Evolutionary conservation across 2,329 filamentous ascomycete genomes (phyloP).

Genomic region (Neonectria ditissima): DNA sequence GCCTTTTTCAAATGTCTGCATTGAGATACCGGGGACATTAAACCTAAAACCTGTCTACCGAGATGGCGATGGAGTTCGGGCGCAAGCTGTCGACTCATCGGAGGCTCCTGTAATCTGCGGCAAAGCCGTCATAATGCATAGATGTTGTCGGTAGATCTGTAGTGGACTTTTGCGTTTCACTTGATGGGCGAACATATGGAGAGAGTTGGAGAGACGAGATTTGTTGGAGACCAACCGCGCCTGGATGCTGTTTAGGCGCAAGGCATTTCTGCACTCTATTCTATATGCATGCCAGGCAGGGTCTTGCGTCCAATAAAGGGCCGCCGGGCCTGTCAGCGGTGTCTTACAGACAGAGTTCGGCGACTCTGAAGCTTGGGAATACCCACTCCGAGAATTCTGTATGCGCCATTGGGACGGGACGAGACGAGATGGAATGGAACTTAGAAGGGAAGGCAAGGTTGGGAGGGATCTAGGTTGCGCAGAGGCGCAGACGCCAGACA

Average conservation of each 20-base stretch:
- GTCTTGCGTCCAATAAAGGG: slow-evolving; percentile 2
- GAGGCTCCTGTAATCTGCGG: slow-evolving; percentile 13
- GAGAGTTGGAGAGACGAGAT: slow-evolving; percentile 3
- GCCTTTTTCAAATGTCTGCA: background rate
- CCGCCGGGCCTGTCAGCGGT: background rate
- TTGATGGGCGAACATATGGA: slow-evolving; percentile 24
- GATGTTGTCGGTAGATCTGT: background rate
- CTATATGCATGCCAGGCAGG: background rate
- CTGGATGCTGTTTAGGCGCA: background rate
- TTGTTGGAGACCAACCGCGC: background rate
- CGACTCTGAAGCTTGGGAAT: background rate
- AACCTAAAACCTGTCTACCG: slow-evolving; percentile 1
- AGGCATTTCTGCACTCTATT: slow-evolving; percentile 14
- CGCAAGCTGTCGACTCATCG: background rate
- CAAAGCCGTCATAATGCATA: background rate
- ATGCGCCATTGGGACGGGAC: slow-evolving; percentile 13
- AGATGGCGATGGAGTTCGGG: slow-evolving; percentile 9
- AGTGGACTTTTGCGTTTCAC: slow-evolving; percentile 19
- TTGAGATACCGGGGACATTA: background rate
- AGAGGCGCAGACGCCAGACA: background rate
- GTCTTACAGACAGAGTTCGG: background rate
- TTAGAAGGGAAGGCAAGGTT: slow-evolving; percentile 1
- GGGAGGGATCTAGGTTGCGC: background rate
- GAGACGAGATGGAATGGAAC: no score
- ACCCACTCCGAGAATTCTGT: slow-evolving; percentile 8